phyloP scores from a whole-genome alignment of 352 stramenopile species.

The Phytophthora macrochlamydospora region DNA sequence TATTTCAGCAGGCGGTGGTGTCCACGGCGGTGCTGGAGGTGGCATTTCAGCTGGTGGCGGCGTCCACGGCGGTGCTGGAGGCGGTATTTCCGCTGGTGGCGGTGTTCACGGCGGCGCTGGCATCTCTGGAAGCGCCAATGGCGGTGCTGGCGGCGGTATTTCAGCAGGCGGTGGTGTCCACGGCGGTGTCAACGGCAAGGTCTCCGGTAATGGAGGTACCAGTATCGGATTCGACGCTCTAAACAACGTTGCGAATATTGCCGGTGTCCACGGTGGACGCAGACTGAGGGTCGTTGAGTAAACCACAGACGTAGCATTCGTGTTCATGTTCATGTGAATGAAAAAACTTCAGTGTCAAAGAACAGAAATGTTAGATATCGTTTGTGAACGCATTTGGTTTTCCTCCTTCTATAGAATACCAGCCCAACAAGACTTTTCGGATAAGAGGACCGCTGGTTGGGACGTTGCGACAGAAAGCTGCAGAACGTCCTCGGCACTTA shows the following conservation, averaged over 20 bases:
- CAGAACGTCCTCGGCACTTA: no score
- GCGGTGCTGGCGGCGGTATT: not conserved
- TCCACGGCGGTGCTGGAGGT: not conserved
- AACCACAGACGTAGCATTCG: no score
- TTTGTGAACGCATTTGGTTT: no score
- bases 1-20: not conserved
- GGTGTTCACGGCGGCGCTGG: not conserved
- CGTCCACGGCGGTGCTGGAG: not conserved
- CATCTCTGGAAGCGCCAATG: not conserved
- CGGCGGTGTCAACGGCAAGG: not conserved
- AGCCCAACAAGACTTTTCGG: no score
- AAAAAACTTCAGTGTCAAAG: no score
- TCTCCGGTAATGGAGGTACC: not conserved
- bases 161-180: not conserved
- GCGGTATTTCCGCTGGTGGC: not conserved
- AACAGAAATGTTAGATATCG: no score
- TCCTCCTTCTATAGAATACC: no score
- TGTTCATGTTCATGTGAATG: no score
- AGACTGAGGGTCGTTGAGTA: not conserved
- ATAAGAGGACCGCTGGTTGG: no score
- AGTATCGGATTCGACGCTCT: not conserved
- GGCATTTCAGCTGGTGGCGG: not conserved
- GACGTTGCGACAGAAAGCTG: no score
- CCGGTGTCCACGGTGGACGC: not conserved
- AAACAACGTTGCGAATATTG: not conserved